Conservation (phyloP, 2,329 filamentous ascomycete species). For the Penicillium sumatraense region DNA sequence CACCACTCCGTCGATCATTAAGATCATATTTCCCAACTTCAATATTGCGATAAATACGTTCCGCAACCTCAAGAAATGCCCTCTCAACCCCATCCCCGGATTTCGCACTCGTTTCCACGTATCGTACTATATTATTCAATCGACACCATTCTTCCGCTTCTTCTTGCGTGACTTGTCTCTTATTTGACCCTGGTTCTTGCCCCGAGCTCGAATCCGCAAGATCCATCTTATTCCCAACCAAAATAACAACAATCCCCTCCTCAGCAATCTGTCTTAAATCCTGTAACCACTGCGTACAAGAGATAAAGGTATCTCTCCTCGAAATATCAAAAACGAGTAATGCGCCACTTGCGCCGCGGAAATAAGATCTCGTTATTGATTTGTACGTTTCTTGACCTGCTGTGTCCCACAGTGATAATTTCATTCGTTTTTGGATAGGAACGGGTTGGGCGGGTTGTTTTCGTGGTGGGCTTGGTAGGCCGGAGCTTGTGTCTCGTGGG, state of each 20-base stretch:
- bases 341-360: slow-evolving; percentile 76
- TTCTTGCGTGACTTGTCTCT: slow-evolving; percentile 76
- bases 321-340: slow-evolving; percentile 96
- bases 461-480: slow-evolving; percentile 41
- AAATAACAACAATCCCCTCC: slow-evolving; percentile 88
- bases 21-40: slow-evolving; percentile 93
- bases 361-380: slow-evolving; percentile 91
- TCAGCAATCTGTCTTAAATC: slow-evolving; percentile 95
- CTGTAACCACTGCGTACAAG: slow-evolving; percentile 90
- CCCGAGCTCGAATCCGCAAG: slow-evolving; percentile 60
- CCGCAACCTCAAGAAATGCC: slow-evolving; percentile 90
- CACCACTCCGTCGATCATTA: slow-evolving; percentile 88
- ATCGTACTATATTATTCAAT: slow-evolving; percentile 83
- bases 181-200: slow-evolving; percentile 32
- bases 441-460: slow-evolving; percentile 42
- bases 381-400: slow-evolving; percentile 98
- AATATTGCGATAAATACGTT: slow-evolving; percentile 96
- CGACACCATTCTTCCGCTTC: slow-evolving; percentile 92
- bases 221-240: slow-evolving; percentile 96
- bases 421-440: slow-evolving; percentile 75
- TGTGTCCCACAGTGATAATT: slow-evolving; percentile 92
- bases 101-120: slow-evolving; percentile 96
- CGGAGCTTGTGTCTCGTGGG: slow-evolving; percentile 25
- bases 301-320: slow-evolving; percentile 79
- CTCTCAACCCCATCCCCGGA: slow-evolving; percentile 91